Percentiles rank a stretch among this genome's conserved stretches.
Conservation (phyloP, 1,284 basidiomycete species). For the Boletus sp. region DNA sequence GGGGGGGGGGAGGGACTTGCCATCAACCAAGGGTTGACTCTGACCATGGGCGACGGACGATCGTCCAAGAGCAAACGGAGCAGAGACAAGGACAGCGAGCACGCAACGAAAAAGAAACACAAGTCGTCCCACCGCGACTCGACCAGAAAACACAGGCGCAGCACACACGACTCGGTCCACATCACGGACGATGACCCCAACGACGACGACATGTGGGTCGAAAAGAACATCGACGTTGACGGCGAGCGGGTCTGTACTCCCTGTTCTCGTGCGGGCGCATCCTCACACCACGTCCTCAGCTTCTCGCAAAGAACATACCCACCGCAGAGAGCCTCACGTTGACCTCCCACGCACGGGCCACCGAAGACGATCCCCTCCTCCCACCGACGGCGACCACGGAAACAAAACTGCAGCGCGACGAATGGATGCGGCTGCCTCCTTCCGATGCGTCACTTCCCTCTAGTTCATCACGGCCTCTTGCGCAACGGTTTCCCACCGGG, state of each 20-base stretch:
- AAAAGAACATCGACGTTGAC: constrained; percentile 80
- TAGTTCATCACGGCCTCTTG: constrained; percentile 22
- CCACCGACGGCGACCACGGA: constrained; percentile 45
- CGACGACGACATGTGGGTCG: constrained; percentile 77
- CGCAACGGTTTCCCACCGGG: constrained; percentile 29
- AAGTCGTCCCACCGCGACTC: constrained; percentile 36
- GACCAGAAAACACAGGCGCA: constrained; percentile 36
- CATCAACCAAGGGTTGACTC: too few species aligned
- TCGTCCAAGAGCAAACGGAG: constrained; percentile 34
- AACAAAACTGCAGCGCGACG: constrained; percentile 63
- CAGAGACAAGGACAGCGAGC: constrained; percentile 37
- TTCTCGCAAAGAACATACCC: constrained; percentile 71
- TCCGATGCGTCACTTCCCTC: constrained; percentile 26
- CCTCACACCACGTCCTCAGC: constrained; percentile 36
- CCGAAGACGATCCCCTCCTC: constrained; percentile 42
- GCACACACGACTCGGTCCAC: constrained; percentile 29
- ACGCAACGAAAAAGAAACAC: constrained; percentile 43
- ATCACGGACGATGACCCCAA: constrained; percentile 59
- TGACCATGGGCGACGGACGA: constrained; percentile 11
- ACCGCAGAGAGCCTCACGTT: constrained; percentile 70
- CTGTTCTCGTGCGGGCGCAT: not conserved
- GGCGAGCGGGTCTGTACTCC: constrained; percentile 57
- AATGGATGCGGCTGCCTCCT: constrained; percentile 82
- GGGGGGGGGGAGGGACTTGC: too few species aligned
- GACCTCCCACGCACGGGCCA: constrained; percentile 51